Percentiles rank a stretch among this genome's conserved stretches.
Evolutionary conservation across 176 grass and related monocot genomes (phyloP).

Genomic region (Musa itinerans): DNA sequence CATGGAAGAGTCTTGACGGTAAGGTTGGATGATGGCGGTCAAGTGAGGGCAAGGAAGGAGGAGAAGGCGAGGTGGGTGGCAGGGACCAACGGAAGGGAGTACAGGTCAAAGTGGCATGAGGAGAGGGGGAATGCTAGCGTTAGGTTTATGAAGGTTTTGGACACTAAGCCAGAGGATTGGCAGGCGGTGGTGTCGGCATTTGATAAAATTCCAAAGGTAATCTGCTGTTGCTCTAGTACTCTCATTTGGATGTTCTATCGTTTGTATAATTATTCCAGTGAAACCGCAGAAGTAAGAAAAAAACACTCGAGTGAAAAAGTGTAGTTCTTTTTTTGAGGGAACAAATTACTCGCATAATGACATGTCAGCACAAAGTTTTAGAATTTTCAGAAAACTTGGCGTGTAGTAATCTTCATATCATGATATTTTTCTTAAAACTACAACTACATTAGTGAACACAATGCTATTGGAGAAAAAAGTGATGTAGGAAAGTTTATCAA

Average conservation of each 20-base stretch:
- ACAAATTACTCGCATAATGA: too few relatives aligned
- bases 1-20: slow-evolving; percentile 67
- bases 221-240: neutral
- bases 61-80: slow-evolving; percentile 34
- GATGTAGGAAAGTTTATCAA: neutral
- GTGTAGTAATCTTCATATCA: too few relatives aligned
- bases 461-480: too few relatives aligned
- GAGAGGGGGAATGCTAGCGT: slow-evolving; percentile 53
- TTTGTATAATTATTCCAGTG: too few relatives aligned
- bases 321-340: too few relatives aligned
- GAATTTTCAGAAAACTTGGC: too few relatives aligned
- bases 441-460: too few relatives aligned
- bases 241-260: neutral
- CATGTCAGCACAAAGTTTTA: too few relatives aligned
- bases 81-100: slow-evolving; percentile 27
- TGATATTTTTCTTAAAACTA: too few relatives aligned
- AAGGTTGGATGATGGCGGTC: slow-evolving; percentile 71
- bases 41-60: slow-evolving; percentile 54
- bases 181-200: slow-evolving; percentile 84
- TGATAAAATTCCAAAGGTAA: slow-evolving; percentile 85
- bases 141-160: slow-evolving; percentile 53
- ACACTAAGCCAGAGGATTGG: slow-evolving; percentile 75
- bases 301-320: too few relatives aligned
- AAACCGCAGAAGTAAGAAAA: too few relatives aligned
- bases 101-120: slow-evolving; percentile 65